phyloP scores from a whole-genome alignment of 2,329 filamentous ascomycete genomes.

The Achaetomium macrosporum region DNA sequence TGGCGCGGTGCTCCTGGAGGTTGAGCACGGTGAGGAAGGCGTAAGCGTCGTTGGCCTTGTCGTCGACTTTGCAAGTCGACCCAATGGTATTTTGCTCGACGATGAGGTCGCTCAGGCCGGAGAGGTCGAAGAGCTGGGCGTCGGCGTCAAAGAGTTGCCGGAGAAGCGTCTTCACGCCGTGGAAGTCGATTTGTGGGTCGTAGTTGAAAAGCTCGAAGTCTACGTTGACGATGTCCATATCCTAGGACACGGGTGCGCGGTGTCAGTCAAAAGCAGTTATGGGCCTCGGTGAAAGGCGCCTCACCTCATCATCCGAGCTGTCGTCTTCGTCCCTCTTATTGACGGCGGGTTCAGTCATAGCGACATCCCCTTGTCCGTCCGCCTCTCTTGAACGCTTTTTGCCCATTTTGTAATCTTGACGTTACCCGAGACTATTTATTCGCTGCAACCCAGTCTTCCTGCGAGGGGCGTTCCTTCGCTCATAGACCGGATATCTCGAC shows the following conservation, averaged over 20 bases:
- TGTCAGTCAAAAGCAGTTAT: background rate
- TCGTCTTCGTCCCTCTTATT: slow-evolving; percentile 38
- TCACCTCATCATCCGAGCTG: slow-evolving; percentile 45
- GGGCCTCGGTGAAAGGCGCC: background rate
- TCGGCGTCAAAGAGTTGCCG: slow-evolving; percentile 92
- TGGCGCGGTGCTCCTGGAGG: slow-evolving; percentile 69
- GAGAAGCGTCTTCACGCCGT: slow-evolving; percentile 83
- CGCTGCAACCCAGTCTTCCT: background rate
- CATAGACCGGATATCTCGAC: background rate
- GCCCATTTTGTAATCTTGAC: slow-evolving; percentile 25
- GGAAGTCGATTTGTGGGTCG: slow-evolving; percentile 82
- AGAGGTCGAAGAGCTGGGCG: slow-evolving; percentile 78
- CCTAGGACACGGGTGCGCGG: slow-evolving; percentile 42
- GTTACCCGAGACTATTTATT: too few species aligned
- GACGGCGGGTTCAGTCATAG: slow-evolving; percentile 22
- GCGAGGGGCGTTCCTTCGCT: background rate
- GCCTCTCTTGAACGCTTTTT: slow-evolving; percentile 35
- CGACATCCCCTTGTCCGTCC: slow-evolving; percentile 25
- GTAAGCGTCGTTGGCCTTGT: slow-evolving; percentile 86
- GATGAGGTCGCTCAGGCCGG: slow-evolving; percentile 77
- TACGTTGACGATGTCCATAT: slow-evolving; percentile 86
- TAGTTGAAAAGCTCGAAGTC: slow-evolving; percentile 99
- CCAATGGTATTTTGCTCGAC: slow-evolving; percentile 81
- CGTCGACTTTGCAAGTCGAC: slow-evolving; percentile 95
- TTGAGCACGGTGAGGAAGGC: slow-evolving; percentile 88